Evolutionary conservation across 2,329 filamentous ascomycete genomes (phyloP).

Genomic region (Acarospora socialis): DNA sequence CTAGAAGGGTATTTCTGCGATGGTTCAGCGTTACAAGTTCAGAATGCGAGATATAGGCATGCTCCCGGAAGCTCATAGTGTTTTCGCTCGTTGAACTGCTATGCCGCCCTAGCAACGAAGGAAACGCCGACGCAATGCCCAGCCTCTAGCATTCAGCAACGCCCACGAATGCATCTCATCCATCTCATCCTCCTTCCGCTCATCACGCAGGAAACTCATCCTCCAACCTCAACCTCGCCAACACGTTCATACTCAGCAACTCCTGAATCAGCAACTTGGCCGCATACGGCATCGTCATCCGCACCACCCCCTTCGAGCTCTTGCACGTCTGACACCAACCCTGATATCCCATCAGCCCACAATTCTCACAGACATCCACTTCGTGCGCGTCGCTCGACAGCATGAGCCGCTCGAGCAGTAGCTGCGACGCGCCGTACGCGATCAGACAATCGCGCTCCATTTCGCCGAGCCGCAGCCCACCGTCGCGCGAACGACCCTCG

Average conservation of each 20-base stretch:
- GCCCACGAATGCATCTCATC: background rate
- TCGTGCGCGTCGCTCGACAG: conserved; percentile 78
- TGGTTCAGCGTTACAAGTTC: too few species aligned
- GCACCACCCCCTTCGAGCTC: conserved; percentile 67
- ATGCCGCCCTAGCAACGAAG: too few species aligned
- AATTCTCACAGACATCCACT: conserved; percentile 87
- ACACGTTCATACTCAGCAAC: conserved; percentile 97
- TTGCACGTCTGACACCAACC: conserved; percentile 91
- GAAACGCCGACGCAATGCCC: too few species aligned
- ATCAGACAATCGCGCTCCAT: conserved; percentile 99
- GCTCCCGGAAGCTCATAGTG: too few species aligned
- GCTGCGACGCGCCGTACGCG: conserved; percentile 85
- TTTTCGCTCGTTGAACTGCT: too few species aligned
- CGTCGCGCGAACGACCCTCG: conserved; percentile 83
- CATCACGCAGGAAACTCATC: conserved; percentile 65
- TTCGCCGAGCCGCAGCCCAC: conserved; percentile 84
- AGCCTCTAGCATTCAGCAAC: too few species aligned
- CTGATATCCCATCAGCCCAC: conserved; percentile 88
- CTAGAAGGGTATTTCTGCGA: too few species aligned
- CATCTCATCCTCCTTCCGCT: conserved; percentile 1
- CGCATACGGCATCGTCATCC: conserved; percentile 95
- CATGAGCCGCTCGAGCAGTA: conserved; percentile 89
- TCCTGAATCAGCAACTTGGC: conserved; percentile 94
- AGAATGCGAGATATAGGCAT: too few species aligned
- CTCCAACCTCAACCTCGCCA: conserved; percentile 74